Percentiles rank a stretch among this genome's conserved stretches.
phyloP scores from a whole-genome alignment of 1,284 basidiomycete genomes.

The Apiotrichum porosum region DNA sequence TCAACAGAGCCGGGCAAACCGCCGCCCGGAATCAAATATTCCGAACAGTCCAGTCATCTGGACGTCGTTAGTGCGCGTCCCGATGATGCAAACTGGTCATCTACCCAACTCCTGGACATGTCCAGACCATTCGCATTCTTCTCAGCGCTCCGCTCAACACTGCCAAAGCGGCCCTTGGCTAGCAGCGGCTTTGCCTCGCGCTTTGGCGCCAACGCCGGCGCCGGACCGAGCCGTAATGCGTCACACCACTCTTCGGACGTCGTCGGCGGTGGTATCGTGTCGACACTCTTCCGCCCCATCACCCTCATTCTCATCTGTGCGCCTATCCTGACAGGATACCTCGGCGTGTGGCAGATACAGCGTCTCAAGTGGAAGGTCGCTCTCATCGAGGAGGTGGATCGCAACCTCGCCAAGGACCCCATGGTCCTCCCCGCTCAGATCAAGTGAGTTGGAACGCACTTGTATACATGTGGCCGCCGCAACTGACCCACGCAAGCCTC shows the following conservation, averaged over 20 bases:
- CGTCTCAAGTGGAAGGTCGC: constrained; percentile 92
- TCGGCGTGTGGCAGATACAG: constrained; percentile 89
- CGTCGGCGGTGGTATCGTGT: too few relatives aligned
- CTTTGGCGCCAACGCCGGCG: neutral
- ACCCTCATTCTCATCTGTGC: constrained; percentile 77
- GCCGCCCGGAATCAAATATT: constrained; percentile 8
- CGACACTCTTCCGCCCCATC: constrained; percentile 53
- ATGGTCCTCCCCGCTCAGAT: constrained; percentile 75
- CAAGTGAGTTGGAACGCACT: constrained; percentile 60
- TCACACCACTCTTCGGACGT: too few relatives aligned
- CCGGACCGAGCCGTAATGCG: neutral
- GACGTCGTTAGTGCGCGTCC: neutral
- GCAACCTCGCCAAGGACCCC: constrained; percentile 77
- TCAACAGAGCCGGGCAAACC: too few relatives aligned
- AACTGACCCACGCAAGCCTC: constrained; percentile 28
- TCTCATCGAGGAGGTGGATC: constrained; percentile 89
- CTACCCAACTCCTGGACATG: too few relatives aligned
- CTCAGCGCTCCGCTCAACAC: constrained; percentile 9
- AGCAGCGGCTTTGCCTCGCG: neutral
- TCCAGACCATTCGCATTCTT: constrained; percentile 12
- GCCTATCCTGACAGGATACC: constrained; percentile 82
- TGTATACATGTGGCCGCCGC: neutral
- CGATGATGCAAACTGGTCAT: neutral
- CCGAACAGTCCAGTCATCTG: neutral
- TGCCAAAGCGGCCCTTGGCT: neutral